These are phyloP conservation scores for Colletotrichum siamense DNA, from an alignment of 2,329 filamentous ascomycete species.

Conservation along the genomic window DNA sequence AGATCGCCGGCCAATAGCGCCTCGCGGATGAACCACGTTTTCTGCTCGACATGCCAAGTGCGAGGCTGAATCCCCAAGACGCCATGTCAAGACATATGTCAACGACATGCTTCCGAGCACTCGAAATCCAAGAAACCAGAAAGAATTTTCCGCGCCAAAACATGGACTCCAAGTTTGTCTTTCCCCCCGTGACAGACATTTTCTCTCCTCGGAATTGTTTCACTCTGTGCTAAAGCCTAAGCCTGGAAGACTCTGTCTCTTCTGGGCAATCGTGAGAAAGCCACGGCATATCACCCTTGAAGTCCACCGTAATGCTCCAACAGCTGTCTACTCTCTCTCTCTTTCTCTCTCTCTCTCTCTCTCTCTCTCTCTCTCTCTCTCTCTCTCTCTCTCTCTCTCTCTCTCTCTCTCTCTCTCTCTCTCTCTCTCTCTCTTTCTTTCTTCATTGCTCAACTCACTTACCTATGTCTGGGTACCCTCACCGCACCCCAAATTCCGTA, in stretches of 20 bases:
- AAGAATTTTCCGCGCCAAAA: neutral
- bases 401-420: neutral
- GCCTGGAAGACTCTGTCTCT: neutral
- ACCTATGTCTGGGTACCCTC: neutral
- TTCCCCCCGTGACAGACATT: neutral
- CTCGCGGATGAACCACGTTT: conserved; percentile 26
- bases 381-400: neutral
- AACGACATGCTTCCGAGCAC: neutral
- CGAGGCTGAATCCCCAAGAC: conserved; percentile 27
- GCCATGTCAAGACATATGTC: neutral
- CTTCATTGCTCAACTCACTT: neutral
- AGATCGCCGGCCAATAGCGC: conserved; percentile 24
- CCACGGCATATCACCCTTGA: neutral
- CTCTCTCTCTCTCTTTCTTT: neutral
- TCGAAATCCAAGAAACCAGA: neutral
- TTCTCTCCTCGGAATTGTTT: neutral
- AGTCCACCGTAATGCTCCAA: neutral
- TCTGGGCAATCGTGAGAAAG: neutral
- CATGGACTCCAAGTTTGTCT: neutral
- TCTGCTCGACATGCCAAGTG: conserved; percentile 26
- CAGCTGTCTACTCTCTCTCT: neutral
- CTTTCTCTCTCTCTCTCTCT: no score
- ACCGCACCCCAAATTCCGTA: neutral
- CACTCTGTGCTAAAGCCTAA: neutral
- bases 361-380: neutral